These are phyloP conservation scores for Paracorniculantispora psalliotae DNA, from an alignment of 2,329 filamentous ascomycete genomes.

Conservation along the genomic window DNA sequence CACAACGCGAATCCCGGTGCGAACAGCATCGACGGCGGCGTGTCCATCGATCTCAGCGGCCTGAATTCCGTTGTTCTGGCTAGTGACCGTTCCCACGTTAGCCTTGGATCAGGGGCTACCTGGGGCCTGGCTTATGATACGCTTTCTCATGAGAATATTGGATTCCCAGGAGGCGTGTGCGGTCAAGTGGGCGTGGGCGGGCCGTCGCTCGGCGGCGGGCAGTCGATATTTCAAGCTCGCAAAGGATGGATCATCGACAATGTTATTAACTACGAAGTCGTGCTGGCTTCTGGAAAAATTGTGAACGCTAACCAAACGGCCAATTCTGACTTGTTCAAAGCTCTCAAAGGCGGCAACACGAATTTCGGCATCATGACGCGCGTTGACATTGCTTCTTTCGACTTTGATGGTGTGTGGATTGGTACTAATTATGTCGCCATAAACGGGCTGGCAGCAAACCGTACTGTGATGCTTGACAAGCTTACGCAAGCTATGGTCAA, in stretches of 20 bases:
- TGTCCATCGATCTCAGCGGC: conserved; percentile 34
- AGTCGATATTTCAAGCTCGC: conserved; percentile 36
- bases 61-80: conserved; percentile 31
- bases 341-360: conserved; percentile 41
- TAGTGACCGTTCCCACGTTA: conserved; percentile 28
- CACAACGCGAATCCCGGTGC: conserved; percentile 39
- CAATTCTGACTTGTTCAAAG: conserved; percentile 40
- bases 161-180: conserved; percentile 36
- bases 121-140: conserved; percentile 37
- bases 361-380: conserved; percentile 39
- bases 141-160: conserved; percentile 32
- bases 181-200: conserved; percentile 38
- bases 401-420: conserved; percentile 16
- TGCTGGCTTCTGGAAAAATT: conserved; percentile 38
- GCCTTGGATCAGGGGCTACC: conserved; percentile 35
- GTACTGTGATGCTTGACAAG: neutral
- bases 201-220: conserved; percentile 40
- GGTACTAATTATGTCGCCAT: neutral
- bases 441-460: neutral
- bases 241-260: conserved; percentile 38
- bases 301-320: conserved; percentile 34
- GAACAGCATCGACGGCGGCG: conserved; percentile 32
- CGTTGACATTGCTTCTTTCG: conserved; percentile 21
- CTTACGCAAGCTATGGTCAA: neutral
- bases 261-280: conserved; percentile 37